phyloP scores from a whole-genome alignment of 306 rosid genomes.

The Malus orientalis region DNA sequence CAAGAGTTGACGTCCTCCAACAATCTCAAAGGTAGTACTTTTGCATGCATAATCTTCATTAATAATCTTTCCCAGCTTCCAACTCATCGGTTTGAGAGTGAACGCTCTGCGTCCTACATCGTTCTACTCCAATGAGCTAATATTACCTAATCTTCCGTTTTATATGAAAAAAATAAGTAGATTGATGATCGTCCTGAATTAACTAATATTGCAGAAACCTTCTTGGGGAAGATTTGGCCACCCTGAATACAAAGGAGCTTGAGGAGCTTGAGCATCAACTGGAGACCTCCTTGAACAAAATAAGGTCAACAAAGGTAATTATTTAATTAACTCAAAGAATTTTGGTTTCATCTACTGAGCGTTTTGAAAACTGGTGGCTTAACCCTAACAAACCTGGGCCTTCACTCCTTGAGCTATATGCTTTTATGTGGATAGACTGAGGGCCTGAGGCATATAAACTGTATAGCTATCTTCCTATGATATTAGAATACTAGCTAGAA shows the following conservation, averaged over 20 bases:
- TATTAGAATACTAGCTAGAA: background rate
- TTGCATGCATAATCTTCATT: background rate
- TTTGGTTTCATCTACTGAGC: background rate
- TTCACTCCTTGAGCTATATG: background rate
- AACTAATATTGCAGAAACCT: slow-evolving; percentile 43
- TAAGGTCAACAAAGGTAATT: slow-evolving; percentile 73
- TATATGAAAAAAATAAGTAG: background rate
- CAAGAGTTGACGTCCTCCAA: slow-evolving; percentile 66
- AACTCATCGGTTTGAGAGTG: background rate
- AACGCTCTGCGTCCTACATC: background rate
- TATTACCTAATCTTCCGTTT: background rate
- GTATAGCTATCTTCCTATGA: background rate
- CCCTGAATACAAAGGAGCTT: slow-evolving; percentile 51
- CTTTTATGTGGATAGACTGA: background rate
- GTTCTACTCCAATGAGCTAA: background rate
- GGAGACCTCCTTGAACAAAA: slow-evolving; percentile 57
- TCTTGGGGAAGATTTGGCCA: slow-evolving; percentile 77
- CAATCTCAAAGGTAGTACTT: slow-evolving; percentile 60
- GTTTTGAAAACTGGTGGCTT: background rate
- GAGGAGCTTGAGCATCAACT: slow-evolving; percentile 72
- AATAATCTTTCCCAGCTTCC: background rate
- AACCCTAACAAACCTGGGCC: background rate
- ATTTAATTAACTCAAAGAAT: background rate
- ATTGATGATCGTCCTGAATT: background rate
- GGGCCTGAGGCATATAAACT: background rate